A percentile compares a stretch with the other conserved stretches of the same genome.
phyloP scores from a whole-genome alignment of 805 yeast species.

The Ogataea allantospora region DNA sequence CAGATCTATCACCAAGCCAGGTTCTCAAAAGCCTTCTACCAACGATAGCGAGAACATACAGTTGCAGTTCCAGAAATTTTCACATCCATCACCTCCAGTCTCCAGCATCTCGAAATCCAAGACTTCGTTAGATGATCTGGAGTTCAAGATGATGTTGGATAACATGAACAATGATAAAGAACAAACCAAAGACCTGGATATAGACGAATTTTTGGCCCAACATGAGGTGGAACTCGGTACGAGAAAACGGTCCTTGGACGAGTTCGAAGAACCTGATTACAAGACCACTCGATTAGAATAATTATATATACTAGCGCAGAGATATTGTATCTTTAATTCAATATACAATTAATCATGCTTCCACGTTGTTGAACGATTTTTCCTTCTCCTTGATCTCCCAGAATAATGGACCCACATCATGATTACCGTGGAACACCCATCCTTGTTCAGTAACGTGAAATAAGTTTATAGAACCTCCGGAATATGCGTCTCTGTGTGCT shows the following conservation, averaged over 20 bases:
- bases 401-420: slow-evolving; percentile 85
- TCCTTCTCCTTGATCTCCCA: slow-evolving; percentile 90
- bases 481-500: slow-evolving; percentile 96
- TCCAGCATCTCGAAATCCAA: slow-evolving; percentile 4
- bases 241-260: slow-evolving; percentile 5
- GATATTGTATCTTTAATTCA: slow-evolving; percentile 6
- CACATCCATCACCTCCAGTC: slow-evolving; percentile 21
- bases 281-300: slow-evolving; percentile 6
- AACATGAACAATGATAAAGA: slow-evolving; percentile 21
- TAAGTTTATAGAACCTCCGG: slow-evolving; percentile 94
- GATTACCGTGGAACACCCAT: slow-evolving; percentile 95
- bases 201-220: slow-evolving; percentile 25
- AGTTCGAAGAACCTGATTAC: slow-evolving; percentile 4
- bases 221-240: slow-evolving; percentile 14
- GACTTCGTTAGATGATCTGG: slow-evolving; percentile 16
- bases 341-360: slow-evolving; percentile 33
- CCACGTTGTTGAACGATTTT: slow-evolving; percentile 83
- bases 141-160: slow-evolving; percentile 24
- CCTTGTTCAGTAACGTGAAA: slow-evolving; percentile 92
- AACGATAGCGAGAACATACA: slow-evolving; percentile 12
- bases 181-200: slow-evolving; percentile 11
- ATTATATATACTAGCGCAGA: slow-evolving; percentile 5
- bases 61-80: slow-evolving; percentile 18
- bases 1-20: slow-evolving; percentile 7
- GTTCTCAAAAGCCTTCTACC: slow-evolving; percentile 1